These are phyloP conservation scores for Terfezia claveryi DNA, from an alignment of 495 filamentous ascomycete genomes.

Conservation along the genomic window DNA sequence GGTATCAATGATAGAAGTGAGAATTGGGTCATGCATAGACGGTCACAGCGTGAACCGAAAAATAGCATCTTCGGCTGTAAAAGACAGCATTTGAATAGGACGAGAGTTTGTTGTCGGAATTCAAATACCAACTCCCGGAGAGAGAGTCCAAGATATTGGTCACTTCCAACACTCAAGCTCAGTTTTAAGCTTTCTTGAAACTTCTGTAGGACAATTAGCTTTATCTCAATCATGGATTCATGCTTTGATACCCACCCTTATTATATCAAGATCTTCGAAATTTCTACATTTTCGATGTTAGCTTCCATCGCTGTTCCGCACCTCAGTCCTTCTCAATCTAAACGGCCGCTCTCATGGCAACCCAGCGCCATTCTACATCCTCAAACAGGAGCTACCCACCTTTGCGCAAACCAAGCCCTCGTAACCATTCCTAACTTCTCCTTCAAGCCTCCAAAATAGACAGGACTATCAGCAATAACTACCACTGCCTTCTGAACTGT, in stretches of 20 bases:
- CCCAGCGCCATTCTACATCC: too few relatives aligned
- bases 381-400: conserved; percentile 32
- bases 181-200: conserved; percentile 75
- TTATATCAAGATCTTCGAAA: conserved; percentile 50
- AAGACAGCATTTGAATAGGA: conserved; percentile 79
- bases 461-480: conserved; percentile 72
- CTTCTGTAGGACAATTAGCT: conserved; percentile 29
- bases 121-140: conserved; percentile 80
- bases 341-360: too few relatives aligned
- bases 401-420: conserved; percentile 88
- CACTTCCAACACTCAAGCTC: conserved; percentile 41
- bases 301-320: too few relatives aligned
- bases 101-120: conserved; percentile 79
- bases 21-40: conserved; percentile 95
- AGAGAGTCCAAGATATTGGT: conserved; percentile 66
- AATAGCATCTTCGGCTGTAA: conserved; percentile 99
- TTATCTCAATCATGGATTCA: neutral
- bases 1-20: conserved; percentile 86
- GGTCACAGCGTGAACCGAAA: conserved; percentile 84
- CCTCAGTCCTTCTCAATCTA: too few relatives aligned
- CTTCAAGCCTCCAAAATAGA: conserved; percentile 26
- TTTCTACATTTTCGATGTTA: conserved; percentile 26
- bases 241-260: conserved; percentile 27
- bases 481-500: conserved; percentile 99
- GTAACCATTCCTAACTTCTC: conserved; percentile 62